Base-by-base conservation (phyloP, 495 filamentous ascomycete species). In the Aspergillus incahuasiensis region DNA sequence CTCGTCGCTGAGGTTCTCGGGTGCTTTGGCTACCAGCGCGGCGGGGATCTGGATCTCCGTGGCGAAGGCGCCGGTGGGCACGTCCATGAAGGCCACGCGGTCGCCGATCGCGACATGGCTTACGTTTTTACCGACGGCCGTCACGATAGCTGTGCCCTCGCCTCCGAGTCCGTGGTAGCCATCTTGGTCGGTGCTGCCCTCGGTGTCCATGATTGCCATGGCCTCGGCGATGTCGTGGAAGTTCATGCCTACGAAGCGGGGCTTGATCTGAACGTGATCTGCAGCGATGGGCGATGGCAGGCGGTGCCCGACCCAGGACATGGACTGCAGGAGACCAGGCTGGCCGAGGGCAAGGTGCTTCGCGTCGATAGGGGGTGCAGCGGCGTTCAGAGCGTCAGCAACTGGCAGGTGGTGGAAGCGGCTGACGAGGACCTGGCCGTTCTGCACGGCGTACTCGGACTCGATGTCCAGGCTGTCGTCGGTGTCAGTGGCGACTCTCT, bases 31-130 rank as follows among this genome's bases (percentile, higher is more conserved):
- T 3, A 20, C 40, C 40, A n/a, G 16, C 6, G 16, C 40, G 8
- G 16, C 40, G 16, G n/a, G 40, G 20, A 42, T 20, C 13, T 20
- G 40, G n/a, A 42, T 20, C 6, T 42, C 16, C 15, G 16, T 42
- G 6, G 40, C 40, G 20, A 42, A 42, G 6, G 16, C 20, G n/a
- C 40, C 25, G 35, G 12, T 39, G 45, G 19, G 34, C 44, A 9
- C 42, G 11, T n/a, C 25, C 25, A 28, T 28, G 25, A 28, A 28
- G 15, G 48, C 28, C 32, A 34, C 40, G 13, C 40, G 40, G 40
- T 42, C 40, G 2, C 69, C 69, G 0, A 25, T 1, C 81, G 82
- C 52, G 80, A 83, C 1, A 61, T 64, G 52, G 77, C 79, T 13
- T 60, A 56, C 1, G 25, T 48, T 0, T 22, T 6, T 7, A 56